Conservation (phyloP, 2,329 filamentous ascomycete species). For the Clarireedia monteithiana region DNA sequence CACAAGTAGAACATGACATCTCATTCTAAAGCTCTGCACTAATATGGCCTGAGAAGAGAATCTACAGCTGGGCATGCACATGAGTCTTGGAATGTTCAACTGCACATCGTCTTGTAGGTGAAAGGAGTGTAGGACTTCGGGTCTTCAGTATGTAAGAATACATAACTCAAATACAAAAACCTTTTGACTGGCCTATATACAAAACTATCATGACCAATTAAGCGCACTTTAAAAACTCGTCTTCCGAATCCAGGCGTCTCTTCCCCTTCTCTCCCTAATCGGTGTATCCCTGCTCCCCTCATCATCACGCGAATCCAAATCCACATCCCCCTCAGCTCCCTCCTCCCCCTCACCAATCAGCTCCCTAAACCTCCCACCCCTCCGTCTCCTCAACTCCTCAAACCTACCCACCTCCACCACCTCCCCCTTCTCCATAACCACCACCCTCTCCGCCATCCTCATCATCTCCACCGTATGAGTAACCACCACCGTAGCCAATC, state of each 20-base stretch:
- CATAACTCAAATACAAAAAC: too few species aligned
- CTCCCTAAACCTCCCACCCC: constrained; percentile 18
- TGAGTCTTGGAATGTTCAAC: too few species aligned
- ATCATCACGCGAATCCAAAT: neutral
- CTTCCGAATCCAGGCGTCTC: neutral
- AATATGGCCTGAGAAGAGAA: too few species aligned
- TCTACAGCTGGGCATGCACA: too few species aligned
- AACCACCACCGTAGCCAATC: constrained; percentile 67
- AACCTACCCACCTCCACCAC: constrained; percentile 64
- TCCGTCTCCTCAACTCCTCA: constrained; percentile 41
- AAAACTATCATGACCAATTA: too few species aligned
- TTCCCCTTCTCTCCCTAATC: neutral
- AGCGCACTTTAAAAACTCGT: neutral
- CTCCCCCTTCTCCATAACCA: constrained; percentile 62
- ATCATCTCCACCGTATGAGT: constrained; percentile 86
- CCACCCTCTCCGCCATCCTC: constrained; percentile 63
- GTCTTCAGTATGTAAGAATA: too few species aligned
- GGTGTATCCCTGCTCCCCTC: neutral
- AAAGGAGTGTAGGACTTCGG: too few species aligned
- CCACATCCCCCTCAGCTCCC: neutral
- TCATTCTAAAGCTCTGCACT: too few species aligned
- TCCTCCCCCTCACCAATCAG: constrained; percentile 14
- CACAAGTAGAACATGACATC: too few species aligned
- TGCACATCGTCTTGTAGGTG: too few species aligned
- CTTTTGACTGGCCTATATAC: too few species aligned